phyloP scores from a whole-genome alignment of 352 stramenopile genomes.

The Pythium sukuiense region DNA sequence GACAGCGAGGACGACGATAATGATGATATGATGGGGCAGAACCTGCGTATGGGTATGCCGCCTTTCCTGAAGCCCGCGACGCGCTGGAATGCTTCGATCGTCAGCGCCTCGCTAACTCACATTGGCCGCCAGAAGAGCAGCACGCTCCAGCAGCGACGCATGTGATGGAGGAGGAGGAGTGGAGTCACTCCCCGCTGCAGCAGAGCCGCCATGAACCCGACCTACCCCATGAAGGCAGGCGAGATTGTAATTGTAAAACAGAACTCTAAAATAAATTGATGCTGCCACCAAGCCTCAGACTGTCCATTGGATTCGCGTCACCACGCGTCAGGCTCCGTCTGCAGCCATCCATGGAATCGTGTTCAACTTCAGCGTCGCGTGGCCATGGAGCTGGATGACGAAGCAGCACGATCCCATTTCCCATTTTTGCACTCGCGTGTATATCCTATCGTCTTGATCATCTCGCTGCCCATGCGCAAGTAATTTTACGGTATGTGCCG shows the following conservation, averaged over 20 bases:
- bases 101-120: constrained; percentile 10
- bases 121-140: background rate
- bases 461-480: constrained; percentile 1
- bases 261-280: constrained; percentile 2
- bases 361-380: background rate
- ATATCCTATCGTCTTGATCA: background rate
- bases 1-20: background rate
- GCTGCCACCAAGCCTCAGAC: too few species aligned
- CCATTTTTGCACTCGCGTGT: background rate
- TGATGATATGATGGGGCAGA: constrained; percentile 8
- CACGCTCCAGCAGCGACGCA: constrained; percentile 7
- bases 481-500: too few species aligned
- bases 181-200: too few species aligned
- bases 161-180: constrained; percentile 6
- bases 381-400: constrained; percentile 4
- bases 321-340: background rate
- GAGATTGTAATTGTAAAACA: too few species aligned
- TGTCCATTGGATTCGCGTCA: background rate
- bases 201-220: too few species aligned
- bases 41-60: background rate
- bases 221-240: background rate
- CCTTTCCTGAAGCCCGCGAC: background rate
- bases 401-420: too few species aligned
- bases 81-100: constrained; percentile 15
- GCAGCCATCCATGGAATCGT: background rate